Conservation (phyloP, 495 filamentous ascomycete species). For the Penicillium chermesinum region DNA sequence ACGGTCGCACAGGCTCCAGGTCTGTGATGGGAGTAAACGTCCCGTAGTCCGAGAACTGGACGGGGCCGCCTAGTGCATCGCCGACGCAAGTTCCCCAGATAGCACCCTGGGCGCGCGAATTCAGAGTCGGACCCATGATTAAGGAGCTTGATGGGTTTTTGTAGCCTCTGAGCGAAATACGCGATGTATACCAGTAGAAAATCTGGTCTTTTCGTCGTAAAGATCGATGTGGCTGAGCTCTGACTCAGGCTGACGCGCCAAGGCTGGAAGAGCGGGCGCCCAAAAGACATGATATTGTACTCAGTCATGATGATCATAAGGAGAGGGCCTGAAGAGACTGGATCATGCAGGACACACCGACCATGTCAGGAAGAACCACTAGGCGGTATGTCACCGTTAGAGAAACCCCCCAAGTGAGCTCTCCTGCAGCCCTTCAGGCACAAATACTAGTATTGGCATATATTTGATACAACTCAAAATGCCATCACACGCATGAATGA, state of each 20-base stretch:
- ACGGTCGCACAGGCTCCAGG: constrained; percentile 18
- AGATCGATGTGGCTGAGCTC: not conserved
- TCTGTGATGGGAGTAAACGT: constrained; percentile 35
- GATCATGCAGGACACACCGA: too few relatives aligned
- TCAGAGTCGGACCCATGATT: constrained; percentile 8
- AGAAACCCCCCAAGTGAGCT: too few relatives aligned
- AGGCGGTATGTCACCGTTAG: too few relatives aligned
- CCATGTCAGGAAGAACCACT: too few relatives aligned
- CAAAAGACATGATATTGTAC: too few relatives aligned
- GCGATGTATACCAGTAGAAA: too few relatives aligned
- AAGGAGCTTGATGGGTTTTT: not conserved
- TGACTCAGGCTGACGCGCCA: not conserved
- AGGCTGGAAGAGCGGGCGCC: not conserved
- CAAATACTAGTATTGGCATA: too few relatives aligned
- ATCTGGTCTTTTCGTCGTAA: too few relatives aligned
- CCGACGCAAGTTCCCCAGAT: constrained; percentile 42
- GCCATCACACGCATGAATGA: too few relatives aligned
- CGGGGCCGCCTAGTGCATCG: constrained; percentile 46
- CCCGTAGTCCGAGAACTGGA: constrained; percentile 33
- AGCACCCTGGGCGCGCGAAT: constrained; percentile 32
- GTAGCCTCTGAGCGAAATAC: too few relatives aligned
- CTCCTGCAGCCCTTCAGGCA: too few relatives aligned
- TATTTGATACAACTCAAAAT: too few relatives aligned
- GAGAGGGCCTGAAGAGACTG: not conserved
- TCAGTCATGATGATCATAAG: not conserved